These are phyloP conservation scores for Fraxinus baroniana DNA, from an alignment of 305 asterid genomes.

Conservation along the genomic window DNA sequence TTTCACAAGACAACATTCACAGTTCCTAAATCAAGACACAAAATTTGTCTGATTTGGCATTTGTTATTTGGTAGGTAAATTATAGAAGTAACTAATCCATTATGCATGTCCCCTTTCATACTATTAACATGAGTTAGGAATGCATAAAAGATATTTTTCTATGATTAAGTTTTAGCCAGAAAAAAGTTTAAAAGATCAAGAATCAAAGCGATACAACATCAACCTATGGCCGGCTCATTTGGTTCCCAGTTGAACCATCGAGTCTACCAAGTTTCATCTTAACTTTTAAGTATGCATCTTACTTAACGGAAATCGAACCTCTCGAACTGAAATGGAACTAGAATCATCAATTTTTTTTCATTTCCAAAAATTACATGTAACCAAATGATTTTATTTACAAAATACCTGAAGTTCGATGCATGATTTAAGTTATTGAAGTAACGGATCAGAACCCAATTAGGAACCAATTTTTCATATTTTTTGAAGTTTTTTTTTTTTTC, in stretches of 20 bases:
- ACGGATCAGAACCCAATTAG: not conserved
- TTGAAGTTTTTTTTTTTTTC: too few species aligned
- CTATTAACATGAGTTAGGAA: not conserved
- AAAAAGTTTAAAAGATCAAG: not conserved
- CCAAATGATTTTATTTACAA: not conserved
- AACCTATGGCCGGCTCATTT: not conserved
- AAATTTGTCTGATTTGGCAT: not conserved
- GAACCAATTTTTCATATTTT: not conserved
- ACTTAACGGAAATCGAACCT: not conserved
- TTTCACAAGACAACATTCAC: conserved; percentile 19
- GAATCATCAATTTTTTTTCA: not conserved
- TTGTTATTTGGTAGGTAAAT: not conserved
- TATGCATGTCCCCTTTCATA: not conserved
- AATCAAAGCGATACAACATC: not conserved
- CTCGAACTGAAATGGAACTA: not conserved
- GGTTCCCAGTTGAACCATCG: not conserved
- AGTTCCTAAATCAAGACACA: not conserved
- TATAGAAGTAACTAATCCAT: not conserved
- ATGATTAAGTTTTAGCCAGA: not conserved
- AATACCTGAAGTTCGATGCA: not conserved
- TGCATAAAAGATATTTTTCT: not conserved
- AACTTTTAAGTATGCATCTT: not conserved
- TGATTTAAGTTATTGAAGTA: not conserved
- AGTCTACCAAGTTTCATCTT: not conserved
- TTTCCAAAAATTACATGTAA: not conserved